Conservation (phyloP, 805 yeast species). For the Monosporozyma aerobia region DNA sequence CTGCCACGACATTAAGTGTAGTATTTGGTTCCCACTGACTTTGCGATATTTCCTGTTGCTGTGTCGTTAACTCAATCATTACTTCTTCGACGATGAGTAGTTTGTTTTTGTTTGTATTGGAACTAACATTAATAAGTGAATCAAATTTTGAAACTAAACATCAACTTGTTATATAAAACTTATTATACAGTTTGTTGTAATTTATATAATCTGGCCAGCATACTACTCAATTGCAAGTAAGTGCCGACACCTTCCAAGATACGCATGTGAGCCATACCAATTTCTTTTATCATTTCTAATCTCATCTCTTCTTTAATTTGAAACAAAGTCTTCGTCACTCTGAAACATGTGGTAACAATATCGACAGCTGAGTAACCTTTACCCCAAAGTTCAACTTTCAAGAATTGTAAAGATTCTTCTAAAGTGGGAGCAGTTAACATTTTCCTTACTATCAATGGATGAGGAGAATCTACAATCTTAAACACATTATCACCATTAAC, state of each 20-base stretch:
- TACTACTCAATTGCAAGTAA: constrained; percentile 75
- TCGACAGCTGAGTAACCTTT: constrained; percentile 93
- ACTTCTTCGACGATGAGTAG: background rate
- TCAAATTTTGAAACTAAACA: background rate
- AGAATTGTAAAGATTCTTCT: constrained; percentile 55
- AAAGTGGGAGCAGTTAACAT: constrained; percentile 51
- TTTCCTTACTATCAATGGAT: constrained; percentile 73
- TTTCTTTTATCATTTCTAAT: constrained; percentile 70
- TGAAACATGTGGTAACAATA: constrained; percentile 81
- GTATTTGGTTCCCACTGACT: constrained; percentile 31
- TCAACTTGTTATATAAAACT: background rate
- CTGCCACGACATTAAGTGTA: constrained; percentile 48
- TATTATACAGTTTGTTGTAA: constrained; percentile 3
- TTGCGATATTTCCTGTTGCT: constrained; percentile 40
- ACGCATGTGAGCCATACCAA: constrained; percentile 88
- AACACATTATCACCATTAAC: constrained; percentile 91
- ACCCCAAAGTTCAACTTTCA: constrained; percentile 61
- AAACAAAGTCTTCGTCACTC: constrained; percentile 70
- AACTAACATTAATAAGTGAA: background rate
- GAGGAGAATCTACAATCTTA: constrained; percentile 93
- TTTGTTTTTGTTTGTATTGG: background rate
- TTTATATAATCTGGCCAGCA: constrained; percentile 49
- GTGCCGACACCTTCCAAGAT: constrained; percentile 89
- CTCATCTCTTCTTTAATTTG: constrained; percentile 60
- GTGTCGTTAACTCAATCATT: constrained; percentile 29